Evolutionary conservation across 1,139 yeast genomes (phyloP), one percentile per base, ranked within the genome.

Genomic region (Saccharomyces hybrid): DNA sequence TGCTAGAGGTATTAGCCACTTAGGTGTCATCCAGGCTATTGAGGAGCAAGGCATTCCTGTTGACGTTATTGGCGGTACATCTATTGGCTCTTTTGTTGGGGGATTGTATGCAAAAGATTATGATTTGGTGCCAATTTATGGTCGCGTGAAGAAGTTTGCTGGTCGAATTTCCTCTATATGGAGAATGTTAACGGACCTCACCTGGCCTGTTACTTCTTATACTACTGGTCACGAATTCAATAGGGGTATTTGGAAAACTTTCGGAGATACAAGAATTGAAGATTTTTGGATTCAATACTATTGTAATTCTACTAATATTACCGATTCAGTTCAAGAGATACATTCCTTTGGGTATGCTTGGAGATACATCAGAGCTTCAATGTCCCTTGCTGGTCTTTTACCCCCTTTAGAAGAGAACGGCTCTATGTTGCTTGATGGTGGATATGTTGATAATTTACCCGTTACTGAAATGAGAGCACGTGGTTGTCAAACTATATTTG

Each of bases 151-250:
- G 72, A 85, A 84, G 66, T 93, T 93, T 72, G 80, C 96, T 1
- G 84, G 84, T 27, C 77, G 98, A 62, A 76, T 93, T 58, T 82
- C 95, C 0, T 87, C 96, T 2, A 59, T 87, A 6, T 93, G 99
- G 99, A 76, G 98, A 61, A 82, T 87, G 68, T 61, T 84, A 1
- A 73, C 88, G 44, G 99, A 93, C 68, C 72, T 93, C 61, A 93
- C 99, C 0, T 87, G 91, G 67, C 99, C 99, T 0, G 85, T 89
- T 0, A 90, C 97, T 0, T 87, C 98, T 0, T 93, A 93, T 67
- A 87, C 95, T 11, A 93, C 99, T 0, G 99, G 99, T 1, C 96
- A 93, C 71, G 98, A 90, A 69, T 93, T 93, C 70, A 93, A 93
- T 69, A 78, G 98, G 62, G 98, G 99, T 50, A 83, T 93, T 19